These are phyloP conservation scores for Talaromyces thailandensis DNA, from an alignment of 495 filamentous ascomycete species.

Conservation along the genomic window DNA sequence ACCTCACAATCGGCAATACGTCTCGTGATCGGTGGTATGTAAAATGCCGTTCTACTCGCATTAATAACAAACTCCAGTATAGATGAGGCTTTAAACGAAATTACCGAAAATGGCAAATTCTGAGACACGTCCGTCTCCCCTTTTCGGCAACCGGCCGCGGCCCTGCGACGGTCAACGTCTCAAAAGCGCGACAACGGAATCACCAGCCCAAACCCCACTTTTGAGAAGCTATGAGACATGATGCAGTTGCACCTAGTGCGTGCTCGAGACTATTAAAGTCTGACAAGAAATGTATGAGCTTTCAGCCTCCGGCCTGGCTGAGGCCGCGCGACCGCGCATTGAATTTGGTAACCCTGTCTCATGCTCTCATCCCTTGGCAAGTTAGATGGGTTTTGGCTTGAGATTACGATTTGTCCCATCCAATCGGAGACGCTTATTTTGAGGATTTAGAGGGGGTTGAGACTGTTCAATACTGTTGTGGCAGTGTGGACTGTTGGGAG, in stretches of 20 bases:
- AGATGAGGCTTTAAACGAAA: neutral
- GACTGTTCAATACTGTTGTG: neutral
- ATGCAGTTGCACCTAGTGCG: neutral
- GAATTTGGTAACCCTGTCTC: neutral
- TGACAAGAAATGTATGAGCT: neutral
- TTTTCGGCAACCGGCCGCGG: neutral
- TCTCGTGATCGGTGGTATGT: too few relatives aligned
- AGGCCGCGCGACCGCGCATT: neutral
- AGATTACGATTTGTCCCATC: neutral
- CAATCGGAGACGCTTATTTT: neutral
- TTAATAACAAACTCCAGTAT: neutral
- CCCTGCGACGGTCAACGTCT: neutral
- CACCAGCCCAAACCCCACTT: neutral
- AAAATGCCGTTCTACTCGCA: neutral
- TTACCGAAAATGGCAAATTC: neutral
- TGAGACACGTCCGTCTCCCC: neutral
- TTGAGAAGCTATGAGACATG: neutral
- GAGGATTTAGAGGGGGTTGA: neutral
- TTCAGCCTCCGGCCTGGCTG: neutral
- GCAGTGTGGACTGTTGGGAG: neutral
- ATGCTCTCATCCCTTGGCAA: neutral
- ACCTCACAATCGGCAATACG: neutral
- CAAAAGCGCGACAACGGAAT: neutral
- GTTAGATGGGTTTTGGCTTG: neutral
- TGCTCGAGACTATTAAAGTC: neutral